Conservation (phyloP, 192 early-diverging fungal species). For the Gamsiella multidivaricata region DNA sequence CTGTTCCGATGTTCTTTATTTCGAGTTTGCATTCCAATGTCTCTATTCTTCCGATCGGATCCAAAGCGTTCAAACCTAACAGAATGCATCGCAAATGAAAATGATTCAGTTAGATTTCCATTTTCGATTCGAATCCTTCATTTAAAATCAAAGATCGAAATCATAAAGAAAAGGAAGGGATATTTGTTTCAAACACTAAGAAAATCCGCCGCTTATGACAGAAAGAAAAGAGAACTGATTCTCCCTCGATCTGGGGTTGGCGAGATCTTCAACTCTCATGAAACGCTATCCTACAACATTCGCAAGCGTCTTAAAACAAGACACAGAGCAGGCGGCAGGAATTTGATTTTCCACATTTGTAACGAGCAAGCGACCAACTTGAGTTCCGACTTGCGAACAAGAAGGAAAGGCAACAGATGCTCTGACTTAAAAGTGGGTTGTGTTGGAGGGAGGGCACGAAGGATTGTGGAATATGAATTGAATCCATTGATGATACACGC, state of each 20-base stretch:
- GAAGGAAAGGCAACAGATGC: slow-evolving; percentile 46
- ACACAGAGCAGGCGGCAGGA: slow-evolving; percentile 53
- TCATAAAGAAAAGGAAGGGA: slow-evolving; percentile 15
- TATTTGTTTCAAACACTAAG: slow-evolving; percentile 57
- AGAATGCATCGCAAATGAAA: too few relatives aligned
- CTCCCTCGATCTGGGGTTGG: slow-evolving; percentile 37
- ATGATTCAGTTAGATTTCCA: too few relatives aligned
- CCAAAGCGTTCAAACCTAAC: too few relatives aligned
- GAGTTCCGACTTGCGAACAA: slow-evolving; percentile 1
- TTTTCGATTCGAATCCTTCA: neutral
- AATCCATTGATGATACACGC: neutral
- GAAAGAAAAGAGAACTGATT: neutral
- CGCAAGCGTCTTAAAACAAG: slow-evolving; percentile 58
- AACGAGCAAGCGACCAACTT: slow-evolving; percentile 56
- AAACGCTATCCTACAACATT: slow-evolving; percentile 53
- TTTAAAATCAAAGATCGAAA: neutral
- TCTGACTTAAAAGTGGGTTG: slow-evolving; percentile 58
- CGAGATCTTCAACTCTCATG: slow-evolving; percentile 59
- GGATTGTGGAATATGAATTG: neutral
- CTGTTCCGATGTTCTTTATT: too few relatives aligned
- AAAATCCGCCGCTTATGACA: slow-evolving; percentile 28
- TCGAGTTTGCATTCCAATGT: too few relatives aligned
- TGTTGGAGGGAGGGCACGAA: neutral
- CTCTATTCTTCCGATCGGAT: too few relatives aligned
- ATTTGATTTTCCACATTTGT: slow-evolving; percentile 57